These are phyloP conservation scores for Stemphylium lycopersici DNA, from an alignment of 2,329 filamentous ascomycete genomes.

Conservation along the genomic window DNA sequence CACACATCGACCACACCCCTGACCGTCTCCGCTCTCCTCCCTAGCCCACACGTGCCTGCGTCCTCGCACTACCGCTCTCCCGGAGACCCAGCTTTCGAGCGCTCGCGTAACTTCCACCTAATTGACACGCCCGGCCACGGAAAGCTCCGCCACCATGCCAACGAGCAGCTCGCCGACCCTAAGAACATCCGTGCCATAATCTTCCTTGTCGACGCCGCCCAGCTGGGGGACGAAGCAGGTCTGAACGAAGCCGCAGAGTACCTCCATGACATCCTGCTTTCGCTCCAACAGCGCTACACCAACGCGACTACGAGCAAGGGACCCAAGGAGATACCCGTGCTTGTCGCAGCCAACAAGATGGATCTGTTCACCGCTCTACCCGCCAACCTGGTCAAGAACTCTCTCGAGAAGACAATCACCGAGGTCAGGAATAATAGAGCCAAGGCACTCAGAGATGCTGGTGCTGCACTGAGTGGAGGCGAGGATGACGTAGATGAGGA, in stretches of 20 bases:
- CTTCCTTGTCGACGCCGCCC: constrained; percentile 85
- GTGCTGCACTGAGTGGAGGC: constrained; percentile 68
- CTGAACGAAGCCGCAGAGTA: constrained; percentile 80
- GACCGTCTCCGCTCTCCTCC: constrained; percentile 66
- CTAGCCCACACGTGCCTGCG: constrained; percentile 61
- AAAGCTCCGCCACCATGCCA: constrained; percentile 79
- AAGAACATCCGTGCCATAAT: constrained; percentile 71
- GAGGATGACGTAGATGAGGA: constrained; percentile 68
- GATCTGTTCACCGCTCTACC: constrained; percentile 94
- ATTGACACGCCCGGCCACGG: constrained; percentile 94
- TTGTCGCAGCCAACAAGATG: constrained; percentile 92
- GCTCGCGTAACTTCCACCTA: constrained; percentile 72
- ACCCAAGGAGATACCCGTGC: constrained; percentile 69
- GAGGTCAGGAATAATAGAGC: constrained; percentile 75
- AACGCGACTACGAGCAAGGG: constrained; percentile 62
- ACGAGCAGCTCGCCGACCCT: constrained; percentile 58
- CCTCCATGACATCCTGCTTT: constrained; percentile 85
- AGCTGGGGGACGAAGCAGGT: constrained; percentile 49
- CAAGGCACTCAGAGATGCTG: constrained; percentile 82
- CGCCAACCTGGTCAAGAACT: constrained; percentile 72
- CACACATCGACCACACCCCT: constrained; percentile 54
- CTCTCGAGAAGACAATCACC: constrained; percentile 80
- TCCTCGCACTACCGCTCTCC: constrained; percentile 69
- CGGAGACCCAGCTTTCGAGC: constrained; percentile 64
- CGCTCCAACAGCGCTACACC: constrained; percentile 75